phyloP scores from a whole-genome alignment of 352 stramenopile species.

The Elongisporangium undulatum region DNA sequence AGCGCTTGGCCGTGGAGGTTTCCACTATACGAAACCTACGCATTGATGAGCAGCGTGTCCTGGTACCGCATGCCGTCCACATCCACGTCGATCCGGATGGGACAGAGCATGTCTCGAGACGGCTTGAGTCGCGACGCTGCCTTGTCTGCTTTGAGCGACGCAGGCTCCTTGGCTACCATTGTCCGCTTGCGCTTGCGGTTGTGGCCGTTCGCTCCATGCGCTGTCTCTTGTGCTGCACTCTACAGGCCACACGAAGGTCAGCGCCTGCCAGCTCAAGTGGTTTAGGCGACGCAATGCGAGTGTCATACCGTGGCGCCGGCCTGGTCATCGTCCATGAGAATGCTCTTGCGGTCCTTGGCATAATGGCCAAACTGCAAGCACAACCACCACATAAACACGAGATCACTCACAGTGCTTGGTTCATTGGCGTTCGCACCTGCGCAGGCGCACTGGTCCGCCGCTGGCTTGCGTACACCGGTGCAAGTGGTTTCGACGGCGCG shows the following conservation, averaged over 20 bases:
- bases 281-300: neutral
- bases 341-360: constrained; percentile 25
- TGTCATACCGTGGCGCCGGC: neutral
- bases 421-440: constrained; percentile 21
- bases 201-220: constrained; percentile 2
- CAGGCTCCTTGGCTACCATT: constrained; percentile 36
- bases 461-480: constrained; percentile 19
- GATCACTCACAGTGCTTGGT: neutral
- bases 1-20: neutral
- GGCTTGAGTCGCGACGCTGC: constrained; percentile 3
- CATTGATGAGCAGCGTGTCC: constrained; percentile 69
- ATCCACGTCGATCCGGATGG: constrained; percentile 75
- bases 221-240: neutral
- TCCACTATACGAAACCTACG: constrained; percentile 23
- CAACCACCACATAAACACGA: constrained; percentile 4
- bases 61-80: constrained; percentile 70
- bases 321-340: constrained; percentile 14
- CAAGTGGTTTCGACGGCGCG: constrained; percentile 22
- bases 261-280: no score
- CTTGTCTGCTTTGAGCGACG: constrained; percentile 3
- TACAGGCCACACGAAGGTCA: neutral
- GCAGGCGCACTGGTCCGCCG: constrained; percentile 33
- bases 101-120: constrained; percentile 48
- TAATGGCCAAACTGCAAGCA: constrained; percentile 30
- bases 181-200: constrained; percentile 66